Percentiles rank a stretch among this genome's conserved stretches.
phyloP scores from a whole-genome alignment of 208 protist species.

The Trypanosoma melophagium region DNA sequence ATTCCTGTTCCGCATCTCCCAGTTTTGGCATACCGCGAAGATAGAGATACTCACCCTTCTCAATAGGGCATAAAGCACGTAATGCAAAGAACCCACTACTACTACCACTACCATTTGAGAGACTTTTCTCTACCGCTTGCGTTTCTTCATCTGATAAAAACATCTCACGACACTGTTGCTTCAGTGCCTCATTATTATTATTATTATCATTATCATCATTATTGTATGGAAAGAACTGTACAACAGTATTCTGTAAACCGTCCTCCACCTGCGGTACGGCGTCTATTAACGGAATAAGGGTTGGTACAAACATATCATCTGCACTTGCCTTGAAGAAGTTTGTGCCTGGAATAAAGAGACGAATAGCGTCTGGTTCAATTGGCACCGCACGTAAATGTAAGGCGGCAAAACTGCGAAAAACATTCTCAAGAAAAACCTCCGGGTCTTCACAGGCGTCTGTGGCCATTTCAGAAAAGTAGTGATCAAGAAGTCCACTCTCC shows the following conservation, averaged over 20 bases:
- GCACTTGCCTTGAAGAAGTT: slow-evolving; percentile 87
- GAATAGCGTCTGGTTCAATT: slow-evolving; percentile 69
- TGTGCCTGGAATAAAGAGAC: slow-evolving; percentile 62
- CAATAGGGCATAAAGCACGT: slow-evolving; percentile 60
- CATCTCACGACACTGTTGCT: slow-evolving; percentile 48
- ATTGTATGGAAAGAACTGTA: slow-evolving; percentile 72
- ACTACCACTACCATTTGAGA: slow-evolving; percentile 23
- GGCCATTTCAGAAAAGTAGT: slow-evolving; percentile 83
- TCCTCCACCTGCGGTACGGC: slow-evolving; percentile 78
- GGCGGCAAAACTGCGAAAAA: slow-evolving; percentile 71
- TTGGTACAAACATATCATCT: slow-evolving; percentile 82
- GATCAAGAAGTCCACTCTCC: slow-evolving; percentile 65
- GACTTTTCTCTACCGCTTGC: slow-evolving; percentile 36
- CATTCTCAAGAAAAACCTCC: slow-evolving; percentile 77
- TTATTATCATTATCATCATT: too few relatives aligned
- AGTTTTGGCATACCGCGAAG: slow-evolving; percentile 59
- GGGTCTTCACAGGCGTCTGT: slow-evolving; percentile 84
- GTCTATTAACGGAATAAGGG: slow-evolving; percentile 83
- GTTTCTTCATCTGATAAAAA: slow-evolving; percentile 33
- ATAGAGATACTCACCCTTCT: slow-evolving; percentile 74
- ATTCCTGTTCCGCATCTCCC: slow-evolving; percentile 36
- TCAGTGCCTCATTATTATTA: slow-evolving; percentile 32
- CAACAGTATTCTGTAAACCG: slow-evolving; percentile 69
- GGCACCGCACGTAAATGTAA: slow-evolving; percentile 73
- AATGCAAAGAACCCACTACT: slow-evolving; percentile 81